These are phyloP conservation scores for Neurospora sp. DNA, from an alignment of 495 filamentous ascomycete genomes.

Conservation along the genomic window DNA sequence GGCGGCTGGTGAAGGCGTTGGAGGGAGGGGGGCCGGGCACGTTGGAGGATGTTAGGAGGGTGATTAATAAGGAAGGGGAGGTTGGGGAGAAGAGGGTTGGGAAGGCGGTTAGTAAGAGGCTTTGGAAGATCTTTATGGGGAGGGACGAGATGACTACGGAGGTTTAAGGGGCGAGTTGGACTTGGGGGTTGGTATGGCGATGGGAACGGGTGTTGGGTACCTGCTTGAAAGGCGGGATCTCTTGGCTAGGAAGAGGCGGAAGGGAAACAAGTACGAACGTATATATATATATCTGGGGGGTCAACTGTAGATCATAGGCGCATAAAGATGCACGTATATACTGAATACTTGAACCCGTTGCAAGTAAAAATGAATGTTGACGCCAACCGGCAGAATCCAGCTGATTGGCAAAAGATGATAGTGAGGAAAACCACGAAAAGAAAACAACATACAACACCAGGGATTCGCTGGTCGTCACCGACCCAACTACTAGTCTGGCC, in stretches of 20 bases:
- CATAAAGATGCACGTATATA: too few relatives aligned
- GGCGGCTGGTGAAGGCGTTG: conserved; percentile 48
- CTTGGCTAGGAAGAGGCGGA: neutral
- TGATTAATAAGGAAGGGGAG: conserved; percentile 56
- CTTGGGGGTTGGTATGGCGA: too few relatives aligned
- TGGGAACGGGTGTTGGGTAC: too few relatives aligned
- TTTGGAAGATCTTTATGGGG: conserved; percentile 67
- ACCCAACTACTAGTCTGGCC: neutral
- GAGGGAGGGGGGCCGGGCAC: conserved; percentile 46
- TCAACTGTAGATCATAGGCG: neutral
- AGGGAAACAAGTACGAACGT: too few relatives aligned
- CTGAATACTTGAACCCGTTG: too few relatives aligned
- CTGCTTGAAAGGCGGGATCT: too few relatives aligned
- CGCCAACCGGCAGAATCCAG: too few relatives aligned
- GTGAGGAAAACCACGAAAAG: too few relatives aligned
- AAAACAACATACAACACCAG: neutral
- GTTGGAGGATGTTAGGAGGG: conserved; percentile 55
- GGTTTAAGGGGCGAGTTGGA: conserved; percentile 32
- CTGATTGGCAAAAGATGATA: too few relatives aligned
- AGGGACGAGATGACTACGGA: conserved; percentile 56
- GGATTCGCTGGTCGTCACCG: neutral
- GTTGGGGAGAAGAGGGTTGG: conserved; percentile 57
- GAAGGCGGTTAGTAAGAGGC: conserved; percentile 55
- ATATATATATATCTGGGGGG: too few relatives aligned
- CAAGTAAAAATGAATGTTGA: too few relatives aligned